Conservation (phyloP, 2,329 filamentous ascomycete genomes). For the Venturia pyrina region DNA sequence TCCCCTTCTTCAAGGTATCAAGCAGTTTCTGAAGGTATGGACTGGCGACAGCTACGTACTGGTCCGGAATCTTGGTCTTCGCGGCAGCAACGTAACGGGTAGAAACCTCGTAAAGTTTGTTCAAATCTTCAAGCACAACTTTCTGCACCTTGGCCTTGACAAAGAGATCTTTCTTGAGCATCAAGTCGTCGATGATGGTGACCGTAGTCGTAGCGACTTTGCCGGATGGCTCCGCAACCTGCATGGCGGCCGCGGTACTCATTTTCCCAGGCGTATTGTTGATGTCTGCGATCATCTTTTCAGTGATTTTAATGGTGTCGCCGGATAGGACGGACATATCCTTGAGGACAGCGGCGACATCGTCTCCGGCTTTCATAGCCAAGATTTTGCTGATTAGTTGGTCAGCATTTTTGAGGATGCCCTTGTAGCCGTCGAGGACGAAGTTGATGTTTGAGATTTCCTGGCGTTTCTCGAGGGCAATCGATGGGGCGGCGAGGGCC, state of each 20-base stretch:
- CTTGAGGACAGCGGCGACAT: background rate
- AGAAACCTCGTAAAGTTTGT: background rate
- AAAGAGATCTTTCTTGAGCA: background rate
- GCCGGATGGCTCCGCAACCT: background rate
- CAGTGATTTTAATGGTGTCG: background rate
- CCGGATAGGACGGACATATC: background rate
- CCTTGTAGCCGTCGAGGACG: slow-evolving; percentile 4
- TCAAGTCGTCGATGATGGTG: background rate
- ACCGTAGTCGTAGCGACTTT: background rate
- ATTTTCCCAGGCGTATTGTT: background rate
- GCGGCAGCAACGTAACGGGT: background rate
- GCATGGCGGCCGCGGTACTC: background rate
- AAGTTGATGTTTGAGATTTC: background rate
- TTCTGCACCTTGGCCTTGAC: background rate
- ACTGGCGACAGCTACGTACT: background rate
- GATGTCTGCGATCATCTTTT: slow-evolving; percentile 4
- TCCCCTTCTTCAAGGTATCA: slow-evolving; percentile 3
- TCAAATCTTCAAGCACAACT: background rate
- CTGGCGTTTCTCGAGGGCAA: background rate
- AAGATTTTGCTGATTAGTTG: background rate
- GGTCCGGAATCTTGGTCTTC: slow-evolving; percentile 3
- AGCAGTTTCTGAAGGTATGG: background rate
- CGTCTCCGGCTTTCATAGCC: background rate
- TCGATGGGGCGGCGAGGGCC: background rate
- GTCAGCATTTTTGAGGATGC: background rate